Percentiles rank a stretch among this genome's conserved stretches.
These are phyloP conservation scores for Rubus parviflorus DNA, from an alignment of 306 rosid species.

Conservation along the genomic window DNA sequence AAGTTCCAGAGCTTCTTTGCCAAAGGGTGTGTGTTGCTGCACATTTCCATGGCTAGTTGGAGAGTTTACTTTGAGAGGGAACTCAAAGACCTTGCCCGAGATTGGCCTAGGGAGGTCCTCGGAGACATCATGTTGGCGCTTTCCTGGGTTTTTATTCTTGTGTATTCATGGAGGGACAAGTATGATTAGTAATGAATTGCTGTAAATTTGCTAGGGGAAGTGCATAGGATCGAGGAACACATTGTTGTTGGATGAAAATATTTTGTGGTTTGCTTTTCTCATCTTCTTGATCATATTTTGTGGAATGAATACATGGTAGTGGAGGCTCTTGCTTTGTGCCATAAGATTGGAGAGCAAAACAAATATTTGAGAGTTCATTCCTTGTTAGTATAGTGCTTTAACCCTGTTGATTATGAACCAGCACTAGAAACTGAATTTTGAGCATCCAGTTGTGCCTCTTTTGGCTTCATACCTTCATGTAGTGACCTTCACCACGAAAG, in stretches of 20 bases:
- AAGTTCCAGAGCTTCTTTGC: slow-evolving; percentile 91
- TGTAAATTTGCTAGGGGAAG: not conserved
- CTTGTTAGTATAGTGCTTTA: not conserved
- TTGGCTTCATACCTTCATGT: not conserved
- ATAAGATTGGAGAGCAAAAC: not conserved
- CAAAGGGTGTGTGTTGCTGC: slow-evolving; percentile 80
- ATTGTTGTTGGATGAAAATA: not conserved
- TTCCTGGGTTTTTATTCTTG: slow-evolving; percentile 78
- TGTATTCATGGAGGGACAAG: slow-evolving; percentile 81
- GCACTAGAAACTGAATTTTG: too few species aligned
- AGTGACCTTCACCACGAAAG: too few species aligned
- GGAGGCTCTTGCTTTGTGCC: not conserved
- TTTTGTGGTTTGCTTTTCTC: slow-evolving; percentile 13
- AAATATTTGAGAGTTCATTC: not conserved
- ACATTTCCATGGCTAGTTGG: slow-evolving; percentile 84
- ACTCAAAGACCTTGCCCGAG: slow-evolving; percentile 60
- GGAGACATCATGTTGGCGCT: slow-evolving; percentile 77
- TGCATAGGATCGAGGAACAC: not conserved
- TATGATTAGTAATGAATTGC: slow-evolving; percentile 49
- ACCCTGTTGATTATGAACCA: not conserved
- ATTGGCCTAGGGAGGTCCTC: slow-evolving; percentile 68
- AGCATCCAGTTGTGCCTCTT: too few species aligned
- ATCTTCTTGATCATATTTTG: not conserved
- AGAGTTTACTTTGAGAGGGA: slow-evolving; percentile 67
- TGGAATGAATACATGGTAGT: not conserved